Percentiles rank a stretch among this genome's conserved stretches.
phyloP scores from a whole-genome alignment of 805 yeast species.

The Grigorovia jiainica region DNA sequence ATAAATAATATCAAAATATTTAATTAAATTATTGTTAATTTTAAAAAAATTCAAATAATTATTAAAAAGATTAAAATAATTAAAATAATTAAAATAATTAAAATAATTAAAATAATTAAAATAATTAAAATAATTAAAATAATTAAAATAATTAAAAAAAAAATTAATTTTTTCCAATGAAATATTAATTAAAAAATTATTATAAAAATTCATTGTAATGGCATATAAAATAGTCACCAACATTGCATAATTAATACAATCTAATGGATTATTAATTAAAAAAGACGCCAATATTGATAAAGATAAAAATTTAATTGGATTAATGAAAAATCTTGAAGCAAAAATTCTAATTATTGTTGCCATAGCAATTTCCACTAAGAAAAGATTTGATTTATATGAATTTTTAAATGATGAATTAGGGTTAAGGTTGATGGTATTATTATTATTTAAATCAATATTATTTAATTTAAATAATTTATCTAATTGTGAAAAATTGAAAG shows the following conservation, averaged over 20 bases:
- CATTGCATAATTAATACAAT: conserved; percentile 22
- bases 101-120: no score
- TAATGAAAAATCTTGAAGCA: conserved; percentile 14
- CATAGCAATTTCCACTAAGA: conserved; percentile 4
- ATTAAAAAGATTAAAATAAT: no score
- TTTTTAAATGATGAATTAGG: neutral
- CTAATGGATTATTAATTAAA: conserved; percentile 25
- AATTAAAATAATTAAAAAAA: no score
- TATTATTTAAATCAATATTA: neutral
- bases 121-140: no score
- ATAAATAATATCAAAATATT: conserved; percentile 2
- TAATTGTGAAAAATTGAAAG: conserved; percentile 11
- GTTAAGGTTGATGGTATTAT: neutral
- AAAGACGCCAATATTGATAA: conserved; percentile 25
- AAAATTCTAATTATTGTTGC: conserved; percentile 17
- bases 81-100: no score
- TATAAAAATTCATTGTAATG: conserved; percentile 11
- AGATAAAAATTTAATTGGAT: conserved; percentile 22
- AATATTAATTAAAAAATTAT: neutral
- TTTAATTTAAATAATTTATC: neutral
- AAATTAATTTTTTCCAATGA: neutral
- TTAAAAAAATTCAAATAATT: no score
- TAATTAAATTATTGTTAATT: no score
- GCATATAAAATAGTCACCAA: conserved; percentile 24
- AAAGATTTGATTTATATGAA: neutral